phyloP scores from a whole-genome alignment of 352 stramenopile genomes.

The Phytopythium boreale region DNA sequence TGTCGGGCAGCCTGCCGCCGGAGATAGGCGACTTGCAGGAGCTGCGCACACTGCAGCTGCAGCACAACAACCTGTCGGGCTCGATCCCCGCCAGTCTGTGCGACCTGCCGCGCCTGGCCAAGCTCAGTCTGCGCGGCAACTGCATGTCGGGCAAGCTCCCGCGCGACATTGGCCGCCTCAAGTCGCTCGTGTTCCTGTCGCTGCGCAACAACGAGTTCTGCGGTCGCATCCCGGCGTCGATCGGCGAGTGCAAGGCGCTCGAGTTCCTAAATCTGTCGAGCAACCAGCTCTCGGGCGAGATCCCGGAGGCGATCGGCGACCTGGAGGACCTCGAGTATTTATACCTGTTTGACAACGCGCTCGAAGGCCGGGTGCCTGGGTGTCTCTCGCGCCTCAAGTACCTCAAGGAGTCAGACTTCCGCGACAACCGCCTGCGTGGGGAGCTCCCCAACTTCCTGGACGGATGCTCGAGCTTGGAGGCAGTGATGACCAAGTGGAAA shows the following conservation, averaged over 20 bases:
- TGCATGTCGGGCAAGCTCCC: conserved; percentile 69
- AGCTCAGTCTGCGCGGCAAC: conserved; percentile 77
- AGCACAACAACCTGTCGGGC: conserved; percentile 80
- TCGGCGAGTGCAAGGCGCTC: conserved; percentile 69
- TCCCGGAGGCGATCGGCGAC: conserved; percentile 67
- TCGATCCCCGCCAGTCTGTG: conserved; percentile 49
- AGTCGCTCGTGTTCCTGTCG: conserved; percentile 78
- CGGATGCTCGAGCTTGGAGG: conserved; percentile 71
- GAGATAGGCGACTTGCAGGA: conserved; percentile 54
- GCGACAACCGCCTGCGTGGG: conserved; percentile 67
- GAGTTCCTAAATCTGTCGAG: conserved; percentile 87
- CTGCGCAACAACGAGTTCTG: conserved; percentile 80
- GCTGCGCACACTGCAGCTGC: conserved; percentile 71
- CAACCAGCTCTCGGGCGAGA: conserved; percentile 70
- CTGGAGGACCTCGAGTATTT: conserved; percentile 78
- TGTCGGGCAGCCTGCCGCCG: conserved; percentile 51
- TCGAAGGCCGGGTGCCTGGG: conserved; percentile 64
- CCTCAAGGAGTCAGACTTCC: conserved; percentile 78
- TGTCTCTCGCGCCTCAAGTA: conserved; percentile 73
- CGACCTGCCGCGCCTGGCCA: conserved; percentile 52
- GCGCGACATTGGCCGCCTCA: conserved; percentile 55
- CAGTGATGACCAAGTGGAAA: conserved; percentile 85
- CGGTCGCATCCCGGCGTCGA: conserved; percentile 58
- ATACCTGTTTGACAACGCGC: conserved; percentile 84
- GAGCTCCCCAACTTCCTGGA: conserved; percentile 84